Evolutionary conservation across 331 rosid genomes (phyloP).

Genomic region (Prunus yedoensis): DNA sequence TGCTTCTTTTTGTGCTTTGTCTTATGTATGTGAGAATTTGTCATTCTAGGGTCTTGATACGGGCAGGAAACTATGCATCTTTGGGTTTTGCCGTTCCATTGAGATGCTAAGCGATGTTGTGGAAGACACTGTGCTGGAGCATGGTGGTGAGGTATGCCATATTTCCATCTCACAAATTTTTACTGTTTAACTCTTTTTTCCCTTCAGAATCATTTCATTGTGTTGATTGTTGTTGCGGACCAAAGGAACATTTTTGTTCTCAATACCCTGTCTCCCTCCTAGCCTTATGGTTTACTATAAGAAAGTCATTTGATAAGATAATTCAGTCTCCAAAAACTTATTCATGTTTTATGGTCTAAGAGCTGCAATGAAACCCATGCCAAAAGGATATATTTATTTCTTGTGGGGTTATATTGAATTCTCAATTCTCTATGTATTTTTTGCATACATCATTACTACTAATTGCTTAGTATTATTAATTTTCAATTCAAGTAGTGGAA

Average conservation of each 20-base stretch:
- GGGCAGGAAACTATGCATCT: conserved; percentile 92
- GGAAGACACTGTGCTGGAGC: conserved; percentile 89
- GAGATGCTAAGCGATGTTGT: conserved; percentile 99
- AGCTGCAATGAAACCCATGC: neutral
- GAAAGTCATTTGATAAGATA: no score
- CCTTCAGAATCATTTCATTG: neutral
- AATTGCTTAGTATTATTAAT: neutral
- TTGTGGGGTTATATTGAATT: neutral
- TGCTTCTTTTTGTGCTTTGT: neutral
- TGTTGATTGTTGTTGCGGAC: neutral
- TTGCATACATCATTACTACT: neutral
- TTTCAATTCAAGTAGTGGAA: neutral
- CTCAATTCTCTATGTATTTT: neutral
- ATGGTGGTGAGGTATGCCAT: conserved; percentile 90
- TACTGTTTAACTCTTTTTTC: neutral
- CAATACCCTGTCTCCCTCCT: neutral
- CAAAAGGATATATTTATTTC: neutral
- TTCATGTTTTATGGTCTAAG: neutral
- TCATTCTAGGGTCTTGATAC: conserved; percentile 80
- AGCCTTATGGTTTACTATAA: neutral
- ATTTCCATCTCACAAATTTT: neutral
- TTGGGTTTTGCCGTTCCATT: conserved; percentile 93
- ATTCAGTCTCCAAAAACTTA: neutral
- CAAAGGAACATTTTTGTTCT: neutral
- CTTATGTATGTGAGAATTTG: conserved; percentile 16